Evolutionary conservation across 1,284 basidiomycete genomes (phyloP).

Genomic region (Ustilago esculenta): DNA sequence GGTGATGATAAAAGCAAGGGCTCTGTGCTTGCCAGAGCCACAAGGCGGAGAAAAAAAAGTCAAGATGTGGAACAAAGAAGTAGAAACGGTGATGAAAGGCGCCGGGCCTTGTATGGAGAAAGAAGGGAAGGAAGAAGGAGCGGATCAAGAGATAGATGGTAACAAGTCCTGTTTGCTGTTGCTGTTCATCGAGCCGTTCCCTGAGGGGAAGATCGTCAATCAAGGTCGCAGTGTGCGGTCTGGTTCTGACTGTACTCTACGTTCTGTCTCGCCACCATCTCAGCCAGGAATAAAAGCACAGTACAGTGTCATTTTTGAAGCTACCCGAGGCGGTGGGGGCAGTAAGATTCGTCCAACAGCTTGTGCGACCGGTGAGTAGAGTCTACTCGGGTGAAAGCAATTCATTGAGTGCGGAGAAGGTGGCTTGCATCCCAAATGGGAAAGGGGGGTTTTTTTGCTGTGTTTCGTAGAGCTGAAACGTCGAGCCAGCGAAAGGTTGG

Average conservation of each 20-base stretch:
- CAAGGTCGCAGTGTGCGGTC: too few relatives aligned
- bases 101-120: constrained; percentile 32
- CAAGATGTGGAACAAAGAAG: constrained; percentile 16
- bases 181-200: too few relatives aligned
- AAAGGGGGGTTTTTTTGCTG: neutral
- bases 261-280: too few relatives aligned
- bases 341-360: too few relatives aligned
- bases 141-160: neutral
- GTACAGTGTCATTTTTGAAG: too few relatives aligned
- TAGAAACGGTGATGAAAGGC: constrained; percentile 32
- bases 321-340: too few relatives aligned
- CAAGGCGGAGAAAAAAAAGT: constrained; percentile 4
- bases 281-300: too few relatives aligned
- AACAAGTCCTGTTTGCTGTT: too few relatives aligned
- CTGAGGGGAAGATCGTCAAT: too few relatives aligned
- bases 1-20: constrained; percentile 6
- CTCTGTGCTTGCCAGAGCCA: constrained; percentile 8
- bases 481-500: too few relatives aligned
- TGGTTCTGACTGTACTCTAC: too few relatives aligned
- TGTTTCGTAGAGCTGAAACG: constrained; percentile 20
- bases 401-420: neutral
- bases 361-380: constrained; percentile 13
- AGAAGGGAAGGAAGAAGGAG: constrained; percentile 22
- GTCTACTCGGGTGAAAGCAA: constrained; percentile 13
- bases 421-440: constrained; percentile 18